A percentile compares a stretch with the other conserved stretches of the same genome.
phyloP scores from a whole-genome alignment of 495 filamentous ascomycete species.

The Aspergillus leporis region DNA sequence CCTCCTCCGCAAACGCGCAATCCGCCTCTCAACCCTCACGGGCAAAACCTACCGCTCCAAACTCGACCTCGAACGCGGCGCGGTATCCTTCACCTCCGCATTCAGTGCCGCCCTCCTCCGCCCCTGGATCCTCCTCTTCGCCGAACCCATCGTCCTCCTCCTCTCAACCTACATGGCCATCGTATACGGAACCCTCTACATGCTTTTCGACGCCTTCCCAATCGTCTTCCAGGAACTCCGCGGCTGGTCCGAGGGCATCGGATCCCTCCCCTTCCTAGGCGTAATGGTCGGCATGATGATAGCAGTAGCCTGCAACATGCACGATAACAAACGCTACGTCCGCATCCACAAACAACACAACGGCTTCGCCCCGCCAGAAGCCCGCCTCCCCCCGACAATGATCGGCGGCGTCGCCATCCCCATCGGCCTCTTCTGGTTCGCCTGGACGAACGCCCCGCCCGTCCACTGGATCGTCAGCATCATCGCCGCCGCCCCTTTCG shows the following conservation, averaged over 20 bases:
- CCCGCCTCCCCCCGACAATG: constrained; percentile 36
- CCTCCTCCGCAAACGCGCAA: constrained; percentile 53
- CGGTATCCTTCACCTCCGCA: constrained; percentile 34
- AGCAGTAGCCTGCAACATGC: constrained; percentile 42
- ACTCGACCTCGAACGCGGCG: constrained; percentile 42
- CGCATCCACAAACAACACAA: constrained; percentile 21
- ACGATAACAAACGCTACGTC: constrained; percentile 39
- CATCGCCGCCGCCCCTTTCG: constrained; percentile 60
- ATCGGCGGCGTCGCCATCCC: constrained; percentile 35
- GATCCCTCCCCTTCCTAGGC: constrained; percentile 69
- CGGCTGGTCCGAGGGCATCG: constrained; percentile 46
- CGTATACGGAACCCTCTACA: constrained; percentile 68
- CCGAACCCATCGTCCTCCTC: constrained; percentile 60
- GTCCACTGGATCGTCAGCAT: constrained; percentile 66
- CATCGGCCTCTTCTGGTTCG: constrained; percentile 56
- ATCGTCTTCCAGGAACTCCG: constrained; percentile 71
- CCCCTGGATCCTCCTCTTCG: constrained; percentile 58
- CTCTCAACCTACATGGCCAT: constrained; percentile 66
- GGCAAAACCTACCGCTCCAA: constrained; percentile 53
- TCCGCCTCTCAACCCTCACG: constrained; percentile 50
- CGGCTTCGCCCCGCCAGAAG: constrained; percentile 38
- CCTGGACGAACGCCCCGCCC: constrained; percentile 58
- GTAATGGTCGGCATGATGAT: constrained; percentile 74
- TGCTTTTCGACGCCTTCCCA: constrained; percentile 74
- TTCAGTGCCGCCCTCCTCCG: constrained; percentile 45